A percentile compares a stretch with the other conserved stretches of the same genome.
phyloP scores from a whole-genome alignment of 768 basidiomycete species.

The Tulasnella sp. region DNA sequence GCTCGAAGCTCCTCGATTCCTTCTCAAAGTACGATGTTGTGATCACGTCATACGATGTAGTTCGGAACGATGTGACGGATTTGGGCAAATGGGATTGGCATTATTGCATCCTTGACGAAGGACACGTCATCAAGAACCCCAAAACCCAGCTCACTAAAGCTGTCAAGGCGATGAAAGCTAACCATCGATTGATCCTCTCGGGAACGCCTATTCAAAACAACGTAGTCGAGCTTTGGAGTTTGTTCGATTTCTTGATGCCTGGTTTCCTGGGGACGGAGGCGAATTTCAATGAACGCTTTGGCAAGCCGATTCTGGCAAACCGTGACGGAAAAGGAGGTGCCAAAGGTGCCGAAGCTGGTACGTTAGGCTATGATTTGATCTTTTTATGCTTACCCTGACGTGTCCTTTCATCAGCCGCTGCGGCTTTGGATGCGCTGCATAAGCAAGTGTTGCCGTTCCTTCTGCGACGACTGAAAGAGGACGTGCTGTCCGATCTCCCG shows the following conservation, averaged over 20 bases:
- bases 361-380: conserved; percentile 23
- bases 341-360: conserved; percentile 89
- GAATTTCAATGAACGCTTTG: conserved; percentile 90
- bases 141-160: conserved; percentile 97
- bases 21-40: conserved; percentile 74
- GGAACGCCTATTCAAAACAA: conserved; percentile 99
- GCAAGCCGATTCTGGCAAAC: conserved; percentile 90
- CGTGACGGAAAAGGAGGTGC: conserved; percentile 77
- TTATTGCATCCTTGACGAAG: conserved; percentile 96
- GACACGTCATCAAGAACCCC: conserved; percentile 97
- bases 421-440: conserved; percentile 90
- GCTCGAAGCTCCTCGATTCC: conserved; percentile 52
- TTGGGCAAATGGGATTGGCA: conserved; percentile 73
- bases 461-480: conserved; percentile 90
- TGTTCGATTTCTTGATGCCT: conserved; percentile 99
- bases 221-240: conserved; percentile 93
- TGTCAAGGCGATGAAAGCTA: conserved; percentile 78
- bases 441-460: conserved; percentile 99
- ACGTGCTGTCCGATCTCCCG: conserved; percentile 88
- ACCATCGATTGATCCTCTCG: conserved; percentile 88
- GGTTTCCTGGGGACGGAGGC: conserved; percentile 95
- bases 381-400: neutral
- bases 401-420: conserved; percentile 46
- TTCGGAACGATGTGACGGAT: conserved; percentile 80
- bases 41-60: conserved; percentile 95